Percentiles rank a stretch among this genome's conserved stretches.
Evolutionary conservation across 495 filamentous ascomycete genomes (phyloP).

Genomic region (Podospora tetraspora): DNA sequence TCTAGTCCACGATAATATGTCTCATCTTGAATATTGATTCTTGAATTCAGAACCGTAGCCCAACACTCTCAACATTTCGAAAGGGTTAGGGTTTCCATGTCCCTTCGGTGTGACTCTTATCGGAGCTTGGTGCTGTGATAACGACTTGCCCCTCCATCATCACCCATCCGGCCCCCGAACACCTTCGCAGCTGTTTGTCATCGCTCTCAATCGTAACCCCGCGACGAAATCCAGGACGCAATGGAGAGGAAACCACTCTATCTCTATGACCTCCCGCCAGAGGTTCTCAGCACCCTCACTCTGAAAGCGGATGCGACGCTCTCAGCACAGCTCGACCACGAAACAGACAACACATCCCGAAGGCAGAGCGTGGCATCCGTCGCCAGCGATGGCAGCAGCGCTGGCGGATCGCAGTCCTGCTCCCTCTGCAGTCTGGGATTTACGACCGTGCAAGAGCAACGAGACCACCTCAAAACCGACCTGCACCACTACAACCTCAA

Average conservation of each 20-base stretch:
- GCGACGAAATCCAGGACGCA: neutral
- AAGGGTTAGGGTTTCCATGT: constrained; percentile 18
- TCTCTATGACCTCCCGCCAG: constrained; percentile 79
- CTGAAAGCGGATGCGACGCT: constrained; percentile 47
- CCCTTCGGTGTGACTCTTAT: constrained; percentile 24
- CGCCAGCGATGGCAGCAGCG: constrained; percentile 24
- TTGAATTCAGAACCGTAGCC: neutral
- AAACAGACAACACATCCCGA: constrained; percentile 22
- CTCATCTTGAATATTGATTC: neutral
- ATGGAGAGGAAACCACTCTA: constrained; percentile 40
- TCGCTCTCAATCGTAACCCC: neutral
- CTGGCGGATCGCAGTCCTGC: constrained; percentile 68
- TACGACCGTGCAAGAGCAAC: constrained; percentile 69
- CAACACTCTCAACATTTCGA: neutral
- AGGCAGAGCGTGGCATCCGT: constrained; percentile 33
- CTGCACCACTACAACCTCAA: constrained; percentile 92
- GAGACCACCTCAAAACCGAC: constrained; percentile 83
- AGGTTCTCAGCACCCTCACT: constrained; percentile 65
- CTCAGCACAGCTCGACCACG: constrained; percentile 24
- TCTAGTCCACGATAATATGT: neutral
- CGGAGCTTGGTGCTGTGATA: constrained; percentile 16
- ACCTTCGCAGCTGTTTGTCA: neutral
- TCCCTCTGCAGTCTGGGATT: constrained; percentile 72
- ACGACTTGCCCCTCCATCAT: constrained; percentile 17
- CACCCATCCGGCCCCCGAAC: neutral